Evolutionary conservation across 208 protist species (phyloP).

Genomic region (Phytomonas sp.): DNA sequence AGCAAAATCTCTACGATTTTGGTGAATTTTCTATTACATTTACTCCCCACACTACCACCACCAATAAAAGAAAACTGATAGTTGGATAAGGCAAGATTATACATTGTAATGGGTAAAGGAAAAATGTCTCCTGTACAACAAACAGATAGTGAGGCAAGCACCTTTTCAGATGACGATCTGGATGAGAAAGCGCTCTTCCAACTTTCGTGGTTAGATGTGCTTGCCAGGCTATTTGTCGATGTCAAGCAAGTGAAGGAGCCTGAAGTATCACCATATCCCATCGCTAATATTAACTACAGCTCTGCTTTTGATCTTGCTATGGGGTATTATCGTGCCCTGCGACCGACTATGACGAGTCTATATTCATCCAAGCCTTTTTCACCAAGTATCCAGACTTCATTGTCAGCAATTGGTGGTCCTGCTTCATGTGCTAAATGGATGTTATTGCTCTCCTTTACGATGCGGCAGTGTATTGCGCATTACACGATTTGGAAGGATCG

Average conservation of each 20-base stretch:
- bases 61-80: not conserved
- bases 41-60: not conserved
- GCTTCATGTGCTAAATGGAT: conserved; percentile 34
- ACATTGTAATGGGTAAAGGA: conserved; percentile 1
- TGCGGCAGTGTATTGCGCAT: conserved; percentile 41
- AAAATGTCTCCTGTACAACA: not conserved
- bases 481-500: conserved; percentile 77
- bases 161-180: not conserved
- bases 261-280: conserved; percentile 17
- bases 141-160: not conserved
- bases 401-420: not conserved
- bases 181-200: conserved; percentile 23
- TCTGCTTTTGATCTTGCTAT: conserved; percentile 39
- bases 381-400: not conserved
- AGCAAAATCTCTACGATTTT: not conserved
- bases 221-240: conserved; percentile 23
- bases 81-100: not conserved
- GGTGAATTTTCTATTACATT: not conserved
- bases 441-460: conserved; percentile 49
- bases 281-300: conserved; percentile 38
- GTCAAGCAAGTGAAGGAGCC: conserved; percentile 33
- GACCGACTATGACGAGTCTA: not conserved
- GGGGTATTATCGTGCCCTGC: conserved; percentile 37
- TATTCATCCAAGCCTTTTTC: not conserved
- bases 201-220: conserved; percentile 27